A percentile compares a stretch with the other conserved stretches of the same genome.
Conservation (phyloP, 257 asterid genomes). For the Solanum tacnaense region DNA sequence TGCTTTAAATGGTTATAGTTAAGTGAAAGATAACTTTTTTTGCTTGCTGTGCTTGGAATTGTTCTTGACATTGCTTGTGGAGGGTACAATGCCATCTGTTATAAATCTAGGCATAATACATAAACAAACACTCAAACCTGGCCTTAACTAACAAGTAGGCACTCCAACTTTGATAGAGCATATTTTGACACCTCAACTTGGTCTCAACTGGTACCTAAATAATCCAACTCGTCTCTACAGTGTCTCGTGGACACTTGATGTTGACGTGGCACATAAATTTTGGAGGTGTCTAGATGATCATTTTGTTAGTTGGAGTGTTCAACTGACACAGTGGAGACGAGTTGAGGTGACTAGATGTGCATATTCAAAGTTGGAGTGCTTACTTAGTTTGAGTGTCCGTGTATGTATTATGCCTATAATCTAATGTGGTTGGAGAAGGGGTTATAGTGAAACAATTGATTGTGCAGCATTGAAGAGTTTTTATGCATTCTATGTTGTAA, state of each 20-base stretch:
- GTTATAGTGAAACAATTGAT: not conserved
- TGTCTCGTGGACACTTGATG: not conserved
- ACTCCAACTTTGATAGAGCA: not conserved
- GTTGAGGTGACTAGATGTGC: not conserved
- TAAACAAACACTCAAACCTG: not conserved
- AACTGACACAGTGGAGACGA: not conserved
- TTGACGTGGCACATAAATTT: rapidly evolving
- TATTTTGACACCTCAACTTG: not conserved
- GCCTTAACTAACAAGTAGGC: not conserved
- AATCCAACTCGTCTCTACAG: not conserved
- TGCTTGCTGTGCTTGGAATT: not conserved
- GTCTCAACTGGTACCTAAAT: not conserved
- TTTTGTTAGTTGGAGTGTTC: not conserved
- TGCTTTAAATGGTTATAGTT: not conserved
- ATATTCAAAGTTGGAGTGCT: not conserved
- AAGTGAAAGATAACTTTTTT: not conserved
- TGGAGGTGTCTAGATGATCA: not conserved
- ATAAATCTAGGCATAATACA: not conserved
- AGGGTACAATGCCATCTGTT: not conserved
- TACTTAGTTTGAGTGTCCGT: not conserved
- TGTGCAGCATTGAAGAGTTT: not conserved
- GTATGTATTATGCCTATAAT: not conserved
- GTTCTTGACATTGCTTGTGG: not conserved
- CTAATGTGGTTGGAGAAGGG: not conserved
- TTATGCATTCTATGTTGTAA: not conserved